phyloP scores from a whole-genome alignment of 805 yeast genomes.

The Grigorovia yakushimaensis region DNA sequence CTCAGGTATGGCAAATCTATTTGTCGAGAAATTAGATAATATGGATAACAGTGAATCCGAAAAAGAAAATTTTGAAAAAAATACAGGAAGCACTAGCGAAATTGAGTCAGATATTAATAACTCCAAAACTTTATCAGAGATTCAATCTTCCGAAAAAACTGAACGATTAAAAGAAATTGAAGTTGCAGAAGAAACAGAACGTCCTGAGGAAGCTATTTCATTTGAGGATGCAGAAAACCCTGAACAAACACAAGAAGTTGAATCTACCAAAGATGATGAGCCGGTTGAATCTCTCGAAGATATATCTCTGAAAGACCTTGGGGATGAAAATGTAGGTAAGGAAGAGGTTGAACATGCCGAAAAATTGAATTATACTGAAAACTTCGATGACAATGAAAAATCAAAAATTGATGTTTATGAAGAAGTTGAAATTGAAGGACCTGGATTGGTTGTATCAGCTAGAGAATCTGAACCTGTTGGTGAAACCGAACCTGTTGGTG shows the following conservation, averaged over 20 bases:
- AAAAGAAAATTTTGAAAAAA: too few relatives aligned
- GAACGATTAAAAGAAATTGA: neutral
- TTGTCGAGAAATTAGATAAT: neutral
- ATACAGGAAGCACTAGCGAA: neutral
- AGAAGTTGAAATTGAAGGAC: too few relatives aligned
- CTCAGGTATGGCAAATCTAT: constrained; percentile 9
- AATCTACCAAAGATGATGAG: too few relatives aligned
- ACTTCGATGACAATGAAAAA: too few relatives aligned
- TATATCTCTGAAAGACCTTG: too few relatives aligned
- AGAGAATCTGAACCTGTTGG: neutral
- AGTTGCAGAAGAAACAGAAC: neutral
- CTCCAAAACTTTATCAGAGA: neutral
- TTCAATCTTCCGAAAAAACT: neutral
- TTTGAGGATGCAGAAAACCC: too few relatives aligned
- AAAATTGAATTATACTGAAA: too few relatives aligned
- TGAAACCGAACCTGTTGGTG: neutral
- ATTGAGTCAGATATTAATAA: neutral
- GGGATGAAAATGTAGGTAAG: too few relatives aligned
- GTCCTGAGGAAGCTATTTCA: neutral
- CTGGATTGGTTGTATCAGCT: neutral
- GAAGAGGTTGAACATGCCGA: too few relatives aligned
- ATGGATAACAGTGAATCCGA: neutral
- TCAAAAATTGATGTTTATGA: too few relatives aligned
- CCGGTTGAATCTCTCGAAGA: too few relatives aligned
- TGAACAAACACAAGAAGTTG: too few relatives aligned